Percentiles rank a stretch among this genome's conserved stretches.
These are phyloP conservation scores for Penicillium fimorum DNA, from an alignment of 495 filamentous ascomycete genomes.

Conservation along the genomic window DNA sequence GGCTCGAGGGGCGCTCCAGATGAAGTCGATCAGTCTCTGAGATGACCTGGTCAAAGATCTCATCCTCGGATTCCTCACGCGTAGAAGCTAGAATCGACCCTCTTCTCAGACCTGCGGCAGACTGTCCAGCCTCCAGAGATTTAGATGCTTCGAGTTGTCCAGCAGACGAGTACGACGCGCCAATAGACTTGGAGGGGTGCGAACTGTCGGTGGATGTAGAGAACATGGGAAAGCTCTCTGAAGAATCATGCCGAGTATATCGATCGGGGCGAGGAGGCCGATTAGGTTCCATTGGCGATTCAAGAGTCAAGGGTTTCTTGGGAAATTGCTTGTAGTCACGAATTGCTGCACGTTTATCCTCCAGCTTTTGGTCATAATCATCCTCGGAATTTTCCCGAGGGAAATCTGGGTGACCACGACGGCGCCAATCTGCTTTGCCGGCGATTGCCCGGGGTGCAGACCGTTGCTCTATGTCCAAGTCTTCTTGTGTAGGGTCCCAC, in stretches of 20 bases:
- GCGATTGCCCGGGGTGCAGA: slow-evolving; percentile 48
- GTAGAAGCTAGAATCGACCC: slow-evolving; percentile 29
- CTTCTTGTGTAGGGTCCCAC: slow-evolving; percentile 22
- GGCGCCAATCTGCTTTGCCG: slow-evolving; percentile 43
- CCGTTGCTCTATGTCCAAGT: slow-evolving; percentile 36
- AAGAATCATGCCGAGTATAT: slow-evolving; percentile 66
- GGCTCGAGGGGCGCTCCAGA: slow-evolving; percentile 44
- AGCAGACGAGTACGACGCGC: slow-evolving; percentile 42
- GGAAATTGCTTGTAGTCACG: slow-evolving; percentile 45
- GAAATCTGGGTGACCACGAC: slow-evolving; percentile 27
- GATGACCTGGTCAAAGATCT: slow-evolving; percentile 24
- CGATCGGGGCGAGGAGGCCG: slow-evolving; percentile 38
- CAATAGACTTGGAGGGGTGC: slow-evolving; percentile 44
- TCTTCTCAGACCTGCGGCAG: slow-evolving; percentile 13
- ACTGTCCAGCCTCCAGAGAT: slow-evolving; percentile 17
- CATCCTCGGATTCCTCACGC: slow-evolving; percentile 23
- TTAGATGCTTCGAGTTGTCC: slow-evolving; percentile 17
- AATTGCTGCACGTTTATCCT: slow-evolving; percentile 45
- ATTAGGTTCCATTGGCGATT: slow-evolving; percentile 33
- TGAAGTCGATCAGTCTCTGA: slow-evolving; percentile 30
- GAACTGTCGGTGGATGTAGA: slow-evolving; percentile 70
- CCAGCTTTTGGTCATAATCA: slow-evolving; percentile 44
- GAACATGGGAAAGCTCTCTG: slow-evolving; percentile 81
- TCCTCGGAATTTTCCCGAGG: slow-evolving; percentile 35
- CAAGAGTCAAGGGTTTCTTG: slow-evolving; percentile 46